Base-by-base conservation (phyloP, 805 yeast species). In the Tetrapisispora fleetii region DNA sequence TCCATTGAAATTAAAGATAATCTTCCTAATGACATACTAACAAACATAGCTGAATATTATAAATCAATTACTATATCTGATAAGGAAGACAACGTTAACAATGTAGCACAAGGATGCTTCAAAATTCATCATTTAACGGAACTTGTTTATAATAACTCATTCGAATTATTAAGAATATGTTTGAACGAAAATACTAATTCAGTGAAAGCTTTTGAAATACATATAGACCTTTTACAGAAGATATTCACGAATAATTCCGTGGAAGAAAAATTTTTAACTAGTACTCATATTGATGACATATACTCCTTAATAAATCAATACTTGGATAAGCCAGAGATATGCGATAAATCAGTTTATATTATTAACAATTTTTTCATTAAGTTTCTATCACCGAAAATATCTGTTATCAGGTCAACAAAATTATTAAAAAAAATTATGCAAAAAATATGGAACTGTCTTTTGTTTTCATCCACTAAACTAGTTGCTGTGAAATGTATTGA, bases 401-500 rank as follows among this genome's bases (percentile, higher is more conserved):
- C 28, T 3, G 5, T 46, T 6, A 38, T 46, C n/a, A 28, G 24
- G 30, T 54, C 62, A 16, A 56, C 54, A 37, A 54, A 48, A 43
- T 50, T 56, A n/a, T 42, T 63, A 13, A 60, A 60, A 36, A 43
- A 50, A 3, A 48, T 65, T 11, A 58, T 77, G 35, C 62, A 71
- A 4, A 65, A 71, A 37, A 56, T 83, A 16, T 85, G 88, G 87
- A 58, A 58, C 1, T 70, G 78, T 42, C 59, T 85, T 46, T 58
- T 68, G 30, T 73, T 74, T 9, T 69, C 75, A 66, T 67, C 43
- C 71, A 74, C 48, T 49, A 95, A 87, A 58, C 81, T 84, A 1
- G 95, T 85, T 55, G 75, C 84, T 0, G 86, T 84, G 1, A 77
- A 76, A 45, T 70, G 77, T 18, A 70, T 90, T 2, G 83, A 85